A percentile compares a stretch with the other conserved stretches of the same genome.
These are phyloP conservation scores for Paramecium bursaria DNA, from an alignment of 73 alveolate genomes.

Conservation along the genomic window DNA sequence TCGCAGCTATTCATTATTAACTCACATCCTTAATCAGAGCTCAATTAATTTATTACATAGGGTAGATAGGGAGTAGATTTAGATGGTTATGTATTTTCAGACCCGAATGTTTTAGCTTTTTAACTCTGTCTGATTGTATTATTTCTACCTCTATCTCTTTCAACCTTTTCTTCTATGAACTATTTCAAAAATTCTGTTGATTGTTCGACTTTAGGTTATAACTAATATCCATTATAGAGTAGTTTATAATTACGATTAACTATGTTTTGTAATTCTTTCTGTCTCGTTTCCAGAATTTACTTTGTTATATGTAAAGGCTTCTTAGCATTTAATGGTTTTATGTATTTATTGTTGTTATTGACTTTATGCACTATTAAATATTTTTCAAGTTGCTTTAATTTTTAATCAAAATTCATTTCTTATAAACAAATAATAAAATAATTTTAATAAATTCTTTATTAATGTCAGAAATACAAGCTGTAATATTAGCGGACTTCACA, in stretches of 20 bases:
- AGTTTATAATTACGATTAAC: conserved; percentile 25
- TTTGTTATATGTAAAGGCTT: conserved; percentile 9
- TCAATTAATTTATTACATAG: too few species aligned
- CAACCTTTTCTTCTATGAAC: conserved; percentile 9
- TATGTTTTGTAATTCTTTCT: conserved; percentile 35
- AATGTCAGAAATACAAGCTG: background rate
- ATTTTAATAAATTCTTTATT: background rate
- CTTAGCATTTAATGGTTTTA: background rate
- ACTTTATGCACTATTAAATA: conserved; percentile 42
- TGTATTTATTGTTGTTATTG: conserved; percentile 1
- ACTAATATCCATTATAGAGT: conserved; percentile 25
- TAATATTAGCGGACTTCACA: background rate
- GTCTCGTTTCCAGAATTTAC: conserved; percentile 14
- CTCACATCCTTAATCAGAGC: background rate
- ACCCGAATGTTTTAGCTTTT: conserved; percentile 6
- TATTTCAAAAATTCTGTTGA: conserved; percentile 7
- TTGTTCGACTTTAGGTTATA: conserved; percentile 21
- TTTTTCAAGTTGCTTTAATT: conserved; percentile 50
- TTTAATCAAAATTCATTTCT: conserved; percentile 35
- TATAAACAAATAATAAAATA: background rate
- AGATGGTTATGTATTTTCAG: background rate
- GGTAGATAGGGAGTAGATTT: background rate
- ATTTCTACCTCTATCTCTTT: conserved; percentile 15
- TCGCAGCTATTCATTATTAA: conserved; percentile 37
- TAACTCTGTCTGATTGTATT: conserved; percentile 6